Base-by-base conservation (phyloP, 1,139 yeast genomes). In the Scheffersomyces titani region DNA sequence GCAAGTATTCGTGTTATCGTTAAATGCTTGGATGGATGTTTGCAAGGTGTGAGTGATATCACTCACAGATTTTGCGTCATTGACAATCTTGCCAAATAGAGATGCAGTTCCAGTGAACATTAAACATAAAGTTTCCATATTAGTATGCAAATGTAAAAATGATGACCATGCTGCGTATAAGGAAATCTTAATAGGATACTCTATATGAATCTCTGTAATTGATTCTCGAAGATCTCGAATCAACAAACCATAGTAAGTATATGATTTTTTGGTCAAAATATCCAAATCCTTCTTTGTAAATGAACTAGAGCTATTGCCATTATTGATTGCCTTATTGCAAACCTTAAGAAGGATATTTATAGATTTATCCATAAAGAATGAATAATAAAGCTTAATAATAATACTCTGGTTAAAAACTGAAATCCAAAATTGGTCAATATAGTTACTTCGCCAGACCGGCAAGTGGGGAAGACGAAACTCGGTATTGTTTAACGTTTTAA, bases 291-390 rank as follows among this genome's bases (percentile, higher is more conserved):
- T 65, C 51, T 64, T 63, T 44, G 72, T 73, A 59, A 73, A 77
- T 49, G 64, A 63, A 18, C 61, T 62, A 60, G 61, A 61, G 36
- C 46, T 22, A 24, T 44, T 21, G 7, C 30, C 50, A 30, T 19
- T 16, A 19, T n/a, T 48, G 24, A 20, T 40, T 21, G 47, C n/a
- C 48, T 65, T 66, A 46, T 69, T 68, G 47, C 73, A 68, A 6
- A 65, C 65, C 36, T 70, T 72, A 50, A 78, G 62, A 18, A 78
- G 60, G 3, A 75, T 68, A 54, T 74, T 78, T 50, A 77, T 65
- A 0, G 80, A 69, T 51, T 78, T 70, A 57, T 78, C 82, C 65
- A 78, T 69, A 57, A 78, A 72, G 57, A 76, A 77, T 2, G 71
- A 66, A 59, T 71, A 75, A 56, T 73, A 75, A 6, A 74, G 66